These are phyloP conservation scores for Aspergillus melleus DNA, from an alignment of 2,329 filamentous ascomycete species.

Conservation along the genomic window DNA sequence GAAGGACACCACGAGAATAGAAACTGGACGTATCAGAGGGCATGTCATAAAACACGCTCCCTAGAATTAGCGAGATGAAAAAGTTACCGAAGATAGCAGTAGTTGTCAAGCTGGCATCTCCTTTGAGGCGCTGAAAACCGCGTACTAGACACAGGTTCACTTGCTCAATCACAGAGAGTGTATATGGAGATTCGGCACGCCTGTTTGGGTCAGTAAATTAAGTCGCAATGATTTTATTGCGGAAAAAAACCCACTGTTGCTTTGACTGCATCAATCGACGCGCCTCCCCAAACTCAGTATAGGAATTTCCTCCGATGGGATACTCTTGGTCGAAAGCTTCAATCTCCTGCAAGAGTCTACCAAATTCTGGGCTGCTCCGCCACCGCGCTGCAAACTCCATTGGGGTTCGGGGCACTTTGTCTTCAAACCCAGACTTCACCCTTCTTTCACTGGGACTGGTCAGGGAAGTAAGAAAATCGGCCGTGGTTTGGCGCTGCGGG, in stretches of 20 bases:
- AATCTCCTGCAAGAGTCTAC: constrained; percentile 32
- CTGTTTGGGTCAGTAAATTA: background rate
- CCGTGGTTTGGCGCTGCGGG: constrained; percentile 64
- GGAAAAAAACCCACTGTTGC: background rate
- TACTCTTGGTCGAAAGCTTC: constrained; percentile 30
- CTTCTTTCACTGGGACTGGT: constrained; percentile 63
- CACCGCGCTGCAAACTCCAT: constrained; percentile 62
- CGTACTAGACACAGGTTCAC: constrained; percentile 12
- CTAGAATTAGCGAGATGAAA: constrained; percentile 12
- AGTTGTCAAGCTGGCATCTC: constrained; percentile 11
- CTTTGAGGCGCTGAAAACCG: constrained; percentile 14
- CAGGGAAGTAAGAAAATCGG: constrained; percentile 67
- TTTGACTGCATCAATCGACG: constrained; percentile 3
- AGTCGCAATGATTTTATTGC: background rate
- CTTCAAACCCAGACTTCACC: constrained; percentile 57
- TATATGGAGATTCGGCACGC: constrained; percentile 14
- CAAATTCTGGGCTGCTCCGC: constrained; percentile 32
- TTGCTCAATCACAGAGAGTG: constrained; percentile 13
- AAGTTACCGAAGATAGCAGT: constrained; percentile 10
- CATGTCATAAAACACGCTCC: constrained; percentile 16
- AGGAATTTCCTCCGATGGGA: constrained; percentile 18
- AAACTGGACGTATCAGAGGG: constrained; percentile 9
- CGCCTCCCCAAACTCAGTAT: constrained; percentile 3
- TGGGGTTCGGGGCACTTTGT: constrained; percentile 62
- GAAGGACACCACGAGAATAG: constrained; percentile 13